Base-by-base conservation (phyloP, 129 eudicot genomes). In the Glebionis coronaria region DNA sequence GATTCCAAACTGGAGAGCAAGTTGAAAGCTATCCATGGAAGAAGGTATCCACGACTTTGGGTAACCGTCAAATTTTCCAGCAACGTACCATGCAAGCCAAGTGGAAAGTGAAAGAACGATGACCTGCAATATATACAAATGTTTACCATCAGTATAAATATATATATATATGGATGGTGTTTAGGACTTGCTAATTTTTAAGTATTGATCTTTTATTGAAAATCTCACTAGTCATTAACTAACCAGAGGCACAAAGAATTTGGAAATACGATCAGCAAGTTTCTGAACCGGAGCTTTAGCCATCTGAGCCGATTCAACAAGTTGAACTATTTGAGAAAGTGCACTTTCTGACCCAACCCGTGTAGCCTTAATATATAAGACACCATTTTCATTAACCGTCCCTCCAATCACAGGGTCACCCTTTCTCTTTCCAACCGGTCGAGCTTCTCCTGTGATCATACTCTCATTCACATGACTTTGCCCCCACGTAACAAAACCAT, bases 211-310 rank as follows among this genome's bases (percentile, higher is more conserved):
- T 31, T 29, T 31, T 31, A 31, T 31, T 4, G 1, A 35, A 8
- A 35, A 8, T 6, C 42, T 35, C 42, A 35, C 42, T 35, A 35
- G 42, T 44, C 21, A 28, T 76, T 45, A 38, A 78, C 85, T 46
- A 72, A 93, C 99, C 73, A 85, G 71, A 56, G 99, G 97, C 63
- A 94, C 99, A 69, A 94, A 94, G 75, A 59, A 90, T 44, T 83
- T 94, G 65, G 99, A 90, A 64, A 94, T 90, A 53, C 83, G 90
- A 76, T 94, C 99, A 21, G 99, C 99, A 20, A 94, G 75, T 80
- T 87, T 94, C 82, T 94, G 99, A 45, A 94, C 95, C 0, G 97
- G 99, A 72, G 99, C 99, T 84, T 89, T 94, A 44, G 97, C 99
- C 95, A 94, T 82, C 68, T 94, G 99, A 1, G 99, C 97, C 40